Conservation (phyloP, 352 stramenopile genomes). For the Hyaloperonospora arabidopsidis region DNA sequence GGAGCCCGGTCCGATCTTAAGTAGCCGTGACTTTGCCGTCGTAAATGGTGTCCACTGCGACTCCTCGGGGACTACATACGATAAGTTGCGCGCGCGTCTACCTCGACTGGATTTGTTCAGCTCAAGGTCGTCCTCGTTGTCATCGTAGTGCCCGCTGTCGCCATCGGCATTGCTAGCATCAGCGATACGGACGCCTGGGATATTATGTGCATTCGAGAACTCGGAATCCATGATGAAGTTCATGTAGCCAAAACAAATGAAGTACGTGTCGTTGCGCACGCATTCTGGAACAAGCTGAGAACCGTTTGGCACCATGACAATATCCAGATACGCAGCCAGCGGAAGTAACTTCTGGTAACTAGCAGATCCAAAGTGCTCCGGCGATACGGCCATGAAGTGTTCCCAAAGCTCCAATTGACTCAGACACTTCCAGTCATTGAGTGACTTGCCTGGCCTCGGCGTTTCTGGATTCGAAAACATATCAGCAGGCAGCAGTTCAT, state of each 20-base stretch:
- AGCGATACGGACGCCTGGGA: slow-evolving; percentile 40
- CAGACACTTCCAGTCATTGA: slow-evolving; percentile 54
- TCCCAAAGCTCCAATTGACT: slow-evolving; percentile 64
- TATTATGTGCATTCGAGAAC: slow-evolving; percentile 46
- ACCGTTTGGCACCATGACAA: slow-evolving; percentile 42
- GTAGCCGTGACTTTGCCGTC: slow-evolving; percentile 47
- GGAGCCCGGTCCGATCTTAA: slow-evolving; percentile 69
- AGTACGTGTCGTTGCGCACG: slow-evolving; percentile 55
- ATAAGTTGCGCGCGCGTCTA: slow-evolving; percentile 27
- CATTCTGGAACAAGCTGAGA: slow-evolving; percentile 29
- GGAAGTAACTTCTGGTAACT: slow-evolving; percentile 50
- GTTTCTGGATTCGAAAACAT: slow-evolving; percentile 28
- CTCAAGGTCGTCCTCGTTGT: slow-evolving; percentile 9
- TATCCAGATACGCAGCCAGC: slow-evolving; percentile 51
- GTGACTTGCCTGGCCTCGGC: slow-evolving; percentile 15
- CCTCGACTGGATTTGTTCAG: slow-evolving; percentile 3
- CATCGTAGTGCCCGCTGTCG: not conserved
- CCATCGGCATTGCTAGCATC: slow-evolving; percentile 9
- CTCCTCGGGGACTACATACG: slow-evolving; percentile 37
- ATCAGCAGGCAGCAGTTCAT: slow-evolving; percentile 42
- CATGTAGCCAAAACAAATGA: slow-evolving; percentile 68
- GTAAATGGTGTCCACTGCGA: slow-evolving; percentile 60
- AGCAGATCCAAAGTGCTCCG: slow-evolving; percentile 21
- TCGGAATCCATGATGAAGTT: slow-evolving; percentile 66
- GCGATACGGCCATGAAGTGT: slow-evolving; percentile 42